phyloP scores from a whole-genome alignment of 805 yeast genomes.

The Allodekkera sacchari region DNA sequence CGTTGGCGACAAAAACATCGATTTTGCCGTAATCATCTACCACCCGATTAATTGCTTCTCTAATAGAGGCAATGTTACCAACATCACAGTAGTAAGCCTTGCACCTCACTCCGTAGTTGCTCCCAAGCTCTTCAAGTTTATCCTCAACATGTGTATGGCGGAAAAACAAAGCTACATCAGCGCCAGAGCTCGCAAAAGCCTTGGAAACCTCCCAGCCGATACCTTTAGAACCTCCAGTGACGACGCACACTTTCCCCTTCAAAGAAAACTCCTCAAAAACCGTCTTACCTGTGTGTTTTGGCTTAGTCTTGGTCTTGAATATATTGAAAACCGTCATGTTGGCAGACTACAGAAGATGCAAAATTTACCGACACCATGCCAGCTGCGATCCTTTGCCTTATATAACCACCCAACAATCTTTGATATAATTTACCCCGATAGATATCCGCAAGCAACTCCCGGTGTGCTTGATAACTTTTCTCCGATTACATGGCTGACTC shows the following conservation, averaged over 20 bases:
- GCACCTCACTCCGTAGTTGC: constrained; percentile 9
- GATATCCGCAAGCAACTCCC: too few relatives aligned
- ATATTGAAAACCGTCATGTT: neutral
- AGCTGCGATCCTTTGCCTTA: too few relatives aligned
- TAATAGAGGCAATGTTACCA: constrained; percentile 23
- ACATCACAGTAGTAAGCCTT: constrained; percentile 25
- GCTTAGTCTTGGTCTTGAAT: neutral
- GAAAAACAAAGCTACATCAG: constrained; percentile 32
- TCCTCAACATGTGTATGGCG: constrained; percentile 11
- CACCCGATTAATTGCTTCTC: constrained; percentile 18
- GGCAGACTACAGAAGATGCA: too few relatives aligned
- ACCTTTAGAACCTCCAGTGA: constrained; percentile 53
- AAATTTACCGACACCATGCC: too few relatives aligned
- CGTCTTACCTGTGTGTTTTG: neutral
- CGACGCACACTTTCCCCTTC: constrained; percentile 32
- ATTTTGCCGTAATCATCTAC: constrained; percentile 29
- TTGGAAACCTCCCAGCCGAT: constrained; percentile 46
- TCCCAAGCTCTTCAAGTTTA: constrained; percentile 5
- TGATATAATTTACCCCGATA: too few relatives aligned
- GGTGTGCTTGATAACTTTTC: too few relatives aligned
- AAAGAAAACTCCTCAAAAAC: constrained; percentile 26
- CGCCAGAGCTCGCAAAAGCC: constrained; percentile 46
- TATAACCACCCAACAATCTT: too few relatives aligned
- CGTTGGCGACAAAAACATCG: constrained; percentile 35
- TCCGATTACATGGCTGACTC: too few relatives aligned